Evolutionary conservation across 176 grass and related monocot genomes (phyloP).

Genomic region (Cenchrus purpureus): DNA sequence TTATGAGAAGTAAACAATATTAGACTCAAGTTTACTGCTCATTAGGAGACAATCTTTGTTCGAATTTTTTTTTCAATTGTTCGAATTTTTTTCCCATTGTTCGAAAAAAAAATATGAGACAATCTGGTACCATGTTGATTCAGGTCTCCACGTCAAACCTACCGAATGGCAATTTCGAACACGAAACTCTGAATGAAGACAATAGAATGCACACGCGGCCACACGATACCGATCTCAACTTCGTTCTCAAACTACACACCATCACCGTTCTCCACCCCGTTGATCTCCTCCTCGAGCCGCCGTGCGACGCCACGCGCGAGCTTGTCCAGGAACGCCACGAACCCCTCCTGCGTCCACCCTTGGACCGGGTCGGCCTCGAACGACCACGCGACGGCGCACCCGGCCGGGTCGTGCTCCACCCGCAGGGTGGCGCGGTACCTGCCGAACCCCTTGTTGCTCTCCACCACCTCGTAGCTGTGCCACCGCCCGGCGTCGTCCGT

Average conservation of each 20-base stretch:
- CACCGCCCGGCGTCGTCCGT: constrained; percentile 39
- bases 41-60: too few relatives aligned
- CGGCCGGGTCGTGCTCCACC: constrained; percentile 42
- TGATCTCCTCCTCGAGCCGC: constrained; percentile 59
- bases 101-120: too few relatives aligned
- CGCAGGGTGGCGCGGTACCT: constrained; percentile 63
- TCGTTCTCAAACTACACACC: not conserved
- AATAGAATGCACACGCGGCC: not conserved
- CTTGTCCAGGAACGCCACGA: constrained; percentile 55
- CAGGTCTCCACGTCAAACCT: not conserved
- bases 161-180: not conserved
- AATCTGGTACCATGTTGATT: not conserved
- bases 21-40: too few relatives aligned
- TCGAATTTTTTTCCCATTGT: too few relatives aligned
- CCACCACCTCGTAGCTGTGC: constrained; percentile 77
- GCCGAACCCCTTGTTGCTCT: constrained; percentile 83
- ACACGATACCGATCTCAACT: not conserved
- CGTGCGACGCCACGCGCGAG: constrained; percentile 61
- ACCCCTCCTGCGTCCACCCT: constrained; percentile 57
- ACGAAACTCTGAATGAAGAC: not conserved
- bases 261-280: not conserved
- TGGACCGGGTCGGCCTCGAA: constrained; percentile 66
- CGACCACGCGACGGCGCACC: constrained; percentile 69
- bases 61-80: too few relatives aligned
- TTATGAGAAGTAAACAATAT: too few relatives aligned